phyloP scores from a whole-genome alignment of 2,329 filamentous ascomycete species.

The Hypoxylon sp. region DNA sequence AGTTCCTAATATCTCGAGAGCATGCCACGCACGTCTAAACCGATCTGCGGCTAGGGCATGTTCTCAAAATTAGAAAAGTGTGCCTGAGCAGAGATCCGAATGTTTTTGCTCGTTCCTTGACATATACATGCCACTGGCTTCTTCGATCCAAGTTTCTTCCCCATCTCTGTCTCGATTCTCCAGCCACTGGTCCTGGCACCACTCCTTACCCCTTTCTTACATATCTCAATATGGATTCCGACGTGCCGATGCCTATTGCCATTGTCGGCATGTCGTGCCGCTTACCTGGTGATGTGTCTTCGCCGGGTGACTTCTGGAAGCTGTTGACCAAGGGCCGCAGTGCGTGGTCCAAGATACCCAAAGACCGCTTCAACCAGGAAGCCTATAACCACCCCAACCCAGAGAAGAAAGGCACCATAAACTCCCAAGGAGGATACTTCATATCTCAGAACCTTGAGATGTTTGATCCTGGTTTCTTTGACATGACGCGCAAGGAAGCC shows the following conservation, averaged over 20 bases:
- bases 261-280: conserved; percentile 78
- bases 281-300: conserved; percentile 71
- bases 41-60: conserved; percentile 5
- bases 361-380: conserved; percentile 76
- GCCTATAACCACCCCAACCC: conserved; percentile 77
- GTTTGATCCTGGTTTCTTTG: conserved; percentile 86
- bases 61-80: conserved; percentile 15
- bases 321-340: conserved; percentile 77
- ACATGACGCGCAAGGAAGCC: conserved; percentile 85
- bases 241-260: conserved; percentile 62
- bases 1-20: background rate
- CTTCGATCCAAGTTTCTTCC: conserved; percentile 5
- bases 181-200: conserved; percentile 13
- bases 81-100: background rate
- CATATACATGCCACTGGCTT: conserved; percentile 30
- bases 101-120: conserved; percentile 4
- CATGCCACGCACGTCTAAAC: conserved; percentile 25
- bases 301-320: conserved; percentile 76
- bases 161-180: conserved; percentile 15
- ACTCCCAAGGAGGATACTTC: conserved; percentile 79
- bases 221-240: conserved; percentile 38
- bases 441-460: conserved; percentile 76
- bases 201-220: conserved; percentile 19
- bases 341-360: conserved; percentile 74
- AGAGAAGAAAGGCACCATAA: conserved; percentile 77